Evolutionary conservation across 768 basidiomycete species (phyloP).

Genomic region (Macrolepiota albuminosa): DNA sequence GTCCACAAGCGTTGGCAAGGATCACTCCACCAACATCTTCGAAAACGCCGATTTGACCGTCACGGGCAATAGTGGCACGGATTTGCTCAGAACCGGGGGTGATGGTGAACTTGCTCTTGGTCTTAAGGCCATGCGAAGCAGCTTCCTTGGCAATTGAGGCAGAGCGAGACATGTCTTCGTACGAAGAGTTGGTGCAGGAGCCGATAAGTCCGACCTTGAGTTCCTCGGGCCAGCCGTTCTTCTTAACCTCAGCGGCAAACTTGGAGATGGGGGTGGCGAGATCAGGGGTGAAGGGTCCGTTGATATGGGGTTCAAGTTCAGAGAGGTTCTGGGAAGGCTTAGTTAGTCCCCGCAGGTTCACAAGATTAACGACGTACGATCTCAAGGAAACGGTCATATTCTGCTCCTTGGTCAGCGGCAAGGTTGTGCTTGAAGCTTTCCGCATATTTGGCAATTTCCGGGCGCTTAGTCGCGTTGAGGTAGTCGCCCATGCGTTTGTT

Average conservation of each 20-base stretch:
- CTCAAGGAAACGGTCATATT: constrained; percentile 93
- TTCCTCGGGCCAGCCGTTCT: constrained; percentile 95
- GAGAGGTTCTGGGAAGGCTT: constrained; percentile 66
- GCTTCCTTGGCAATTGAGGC: constrained; percentile 93
- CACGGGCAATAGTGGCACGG: constrained; percentile 95
- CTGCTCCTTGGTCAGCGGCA: constrained; percentile 77
- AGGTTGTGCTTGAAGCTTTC: constrained; percentile 88
- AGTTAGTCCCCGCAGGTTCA: background rate
- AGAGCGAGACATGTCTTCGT: constrained; percentile 99
- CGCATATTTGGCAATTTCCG: constrained; percentile 85
- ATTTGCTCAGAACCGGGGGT: constrained; percentile 99
- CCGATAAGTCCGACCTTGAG: constrained; percentile 97
- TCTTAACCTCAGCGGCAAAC: constrained; percentile 86
- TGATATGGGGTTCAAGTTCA: constrained; percentile 98
- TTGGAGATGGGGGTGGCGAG: constrained; percentile 97
- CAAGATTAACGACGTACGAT: constrained; percentile 51
- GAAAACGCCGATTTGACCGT: constrained; percentile 87
- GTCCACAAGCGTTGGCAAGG: constrained; percentile 97
- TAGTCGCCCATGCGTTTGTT: constrained; percentile 93
- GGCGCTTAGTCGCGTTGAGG: constrained; percentile 91
- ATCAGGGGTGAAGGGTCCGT: constrained; percentile 99
- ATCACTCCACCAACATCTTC: constrained; percentile 89
- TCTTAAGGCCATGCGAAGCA: constrained; percentile 74
- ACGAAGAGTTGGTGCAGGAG: constrained; percentile 99
- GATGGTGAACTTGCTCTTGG: constrained; percentile 95